phyloP scores from a whole-genome alignment of 768 basidiomycete species.

The Pleurotus tuoliensis region DNA sequence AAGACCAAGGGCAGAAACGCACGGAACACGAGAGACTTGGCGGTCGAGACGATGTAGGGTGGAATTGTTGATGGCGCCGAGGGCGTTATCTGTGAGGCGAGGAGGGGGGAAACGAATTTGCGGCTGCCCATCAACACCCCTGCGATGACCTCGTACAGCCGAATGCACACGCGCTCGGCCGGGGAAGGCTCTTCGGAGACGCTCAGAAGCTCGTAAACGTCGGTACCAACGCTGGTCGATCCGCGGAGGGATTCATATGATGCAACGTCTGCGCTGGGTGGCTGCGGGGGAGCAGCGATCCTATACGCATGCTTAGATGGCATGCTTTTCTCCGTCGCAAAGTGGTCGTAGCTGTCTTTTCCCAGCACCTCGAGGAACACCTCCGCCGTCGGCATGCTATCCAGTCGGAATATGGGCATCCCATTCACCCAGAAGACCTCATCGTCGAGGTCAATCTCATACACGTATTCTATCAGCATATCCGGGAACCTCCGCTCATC shows the following conservation, averaged over 20 bases:
- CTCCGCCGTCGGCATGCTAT: slow-evolving; percentile 3
- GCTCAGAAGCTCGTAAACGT: no score
- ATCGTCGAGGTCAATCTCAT: slow-evolving; percentile 6
- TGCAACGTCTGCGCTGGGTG: no score
- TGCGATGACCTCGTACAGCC: no score
- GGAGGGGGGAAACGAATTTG: not conserved
- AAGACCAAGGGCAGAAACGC: not conserved
- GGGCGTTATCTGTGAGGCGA: not conserved
- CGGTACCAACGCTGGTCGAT: no score
- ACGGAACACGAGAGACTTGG: not conserved
- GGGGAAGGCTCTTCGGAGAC: not conserved
- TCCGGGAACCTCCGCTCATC: not conserved
- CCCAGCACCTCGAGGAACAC: not conserved
- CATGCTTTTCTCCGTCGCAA: no score
- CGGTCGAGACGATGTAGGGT: not conserved
- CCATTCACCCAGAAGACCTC: slow-evolving; percentile 1
- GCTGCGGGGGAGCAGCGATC: no score
- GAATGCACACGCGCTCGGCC: no score
- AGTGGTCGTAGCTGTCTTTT: not conserved
- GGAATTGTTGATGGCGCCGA: not conserved
- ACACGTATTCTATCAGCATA: not conserved
- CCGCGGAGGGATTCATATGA: no score
- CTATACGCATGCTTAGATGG: no score
- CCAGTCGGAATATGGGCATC: slow-evolving; percentile 1
- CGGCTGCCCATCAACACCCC: no score